Evolutionary conservation across 306 rosid species (phyloP).

Genomic region (Acacia acuminata): DNA sequence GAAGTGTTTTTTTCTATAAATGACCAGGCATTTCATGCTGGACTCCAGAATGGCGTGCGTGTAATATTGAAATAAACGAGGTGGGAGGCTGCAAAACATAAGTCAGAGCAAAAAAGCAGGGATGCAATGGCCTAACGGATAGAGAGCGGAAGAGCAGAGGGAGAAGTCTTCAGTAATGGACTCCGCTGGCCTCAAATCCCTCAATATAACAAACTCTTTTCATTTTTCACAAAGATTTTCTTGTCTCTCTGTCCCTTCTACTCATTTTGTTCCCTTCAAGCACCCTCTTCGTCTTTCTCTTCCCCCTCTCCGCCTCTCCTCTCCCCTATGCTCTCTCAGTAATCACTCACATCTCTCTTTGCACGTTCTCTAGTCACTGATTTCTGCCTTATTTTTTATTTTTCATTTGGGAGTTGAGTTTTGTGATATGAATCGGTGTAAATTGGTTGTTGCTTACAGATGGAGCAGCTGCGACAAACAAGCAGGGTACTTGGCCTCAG

Average conservation of each 20-base stretch:
- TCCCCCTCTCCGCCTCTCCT: conserved; percentile 38
- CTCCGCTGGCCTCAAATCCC: conserved; percentile 40
- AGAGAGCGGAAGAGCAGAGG: neutral
- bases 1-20: too few relatives aligned
- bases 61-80: neutral
- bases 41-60: too few relatives aligned
- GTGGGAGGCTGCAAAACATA: neutral
- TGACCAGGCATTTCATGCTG: too few relatives aligned
- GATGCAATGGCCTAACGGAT: neutral
- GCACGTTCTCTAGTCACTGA: neutral
- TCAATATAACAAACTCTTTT: conserved; percentile 33
- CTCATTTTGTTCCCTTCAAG: conserved; percentile 41
- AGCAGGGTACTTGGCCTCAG: conserved; percentile 46
- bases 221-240: conserved; percentile 38
- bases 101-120: neutral
- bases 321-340: conserved; percentile 46
- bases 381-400: neutral
- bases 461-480: conserved; percentile 49
- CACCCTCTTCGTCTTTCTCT: conserved; percentile 35
- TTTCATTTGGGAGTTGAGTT: neutral
- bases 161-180: conserved; percentile 36
- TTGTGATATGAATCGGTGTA: neutral
- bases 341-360: conserved; percentile 7
- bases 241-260: conserved; percentile 30
- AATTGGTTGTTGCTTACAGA: conserved; percentile 23